Evolutionary conservation across 1,284 basidiomycete species (phyloP), one percentile per base, ranked within the genome.

Genomic region (Peniophora sp.): DNA sequence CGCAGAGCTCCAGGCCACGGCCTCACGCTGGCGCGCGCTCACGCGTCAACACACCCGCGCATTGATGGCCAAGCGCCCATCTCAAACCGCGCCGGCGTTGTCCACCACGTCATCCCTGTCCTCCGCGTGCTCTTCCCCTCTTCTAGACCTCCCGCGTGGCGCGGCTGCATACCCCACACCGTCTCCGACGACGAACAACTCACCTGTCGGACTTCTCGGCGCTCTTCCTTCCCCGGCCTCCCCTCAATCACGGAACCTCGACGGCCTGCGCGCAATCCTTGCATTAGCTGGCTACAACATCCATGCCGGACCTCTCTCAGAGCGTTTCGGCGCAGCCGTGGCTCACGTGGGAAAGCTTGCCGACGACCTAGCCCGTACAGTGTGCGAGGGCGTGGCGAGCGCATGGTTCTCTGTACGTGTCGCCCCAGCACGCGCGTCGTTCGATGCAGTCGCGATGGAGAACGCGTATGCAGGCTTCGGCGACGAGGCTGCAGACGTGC

Each of bases 21-120:
- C 67, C n/a, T 67, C 68, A 12, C 62, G 68, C 22, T 70, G 68
- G 68, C 63, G 68, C 35, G 65, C 66, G 1, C 61, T 70, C 47
- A 68, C 68, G 9, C 61, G 65, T 57, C 66, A 52, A 48, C 62
- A 62, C 52, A 62, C 62, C 22, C 66, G 59, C 54, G 59, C 51
- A 18, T 56, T 64, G 47, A 50, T 64, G 17, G 18, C n/a, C 37
- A 41, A 15, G n/a, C 18, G 15, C 18, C n/a, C 37, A 20, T 6
- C 37, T 41, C 43, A 58, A 34, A 48, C 54, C 45, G 51, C 56
- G 11, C 56, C 56, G 27, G 59, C 58, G 5, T 62, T 61, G 52
- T 53, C 52, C 47, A 57, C 51, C 51, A 56, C 52, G 17, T 39
- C 41, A 34, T 49, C 49, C 0, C 52, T 53, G 37, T 52, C 63